Evolutionary conservation across 2,329 filamentous ascomycete genomes (phyloP).

Genomic region (Clonostachys chloroleuca): DNA sequence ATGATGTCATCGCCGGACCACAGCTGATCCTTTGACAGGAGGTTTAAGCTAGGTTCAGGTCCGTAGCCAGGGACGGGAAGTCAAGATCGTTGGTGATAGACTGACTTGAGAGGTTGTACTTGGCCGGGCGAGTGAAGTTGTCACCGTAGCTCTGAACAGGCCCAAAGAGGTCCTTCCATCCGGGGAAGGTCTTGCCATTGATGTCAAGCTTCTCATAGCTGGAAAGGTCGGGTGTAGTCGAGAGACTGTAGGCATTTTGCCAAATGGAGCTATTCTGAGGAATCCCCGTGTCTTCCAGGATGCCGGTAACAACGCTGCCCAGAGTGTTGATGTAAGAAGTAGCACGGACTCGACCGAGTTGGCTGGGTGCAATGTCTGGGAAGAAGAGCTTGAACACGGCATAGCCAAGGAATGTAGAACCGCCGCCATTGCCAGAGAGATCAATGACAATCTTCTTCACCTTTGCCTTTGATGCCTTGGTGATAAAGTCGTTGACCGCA

Average conservation of each 20-base stretch:
- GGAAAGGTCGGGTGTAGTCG: too few relatives aligned
- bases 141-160: too few relatives aligned
- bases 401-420: slow-evolving; percentile 38
- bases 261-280: too few relatives aligned
- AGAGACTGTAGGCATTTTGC: too few relatives aligned
- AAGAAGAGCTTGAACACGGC: slow-evolving; percentile 40
- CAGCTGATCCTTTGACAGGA: slow-evolving; percentile 4
- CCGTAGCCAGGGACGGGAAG: slow-evolving; percentile 43
- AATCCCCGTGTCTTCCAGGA: too few relatives aligned
- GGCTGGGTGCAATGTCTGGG: slow-evolving; percentile 11
- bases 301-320: neutral
- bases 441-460: slow-evolving; percentile 62
- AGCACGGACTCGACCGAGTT: slow-evolving; percentile 3
- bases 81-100: slow-evolving; percentile 17
- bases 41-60: neutral
- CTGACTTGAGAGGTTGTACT: too few relatives aligned
- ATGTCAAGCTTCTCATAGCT: too few relatives aligned
- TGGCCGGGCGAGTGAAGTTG: too few relatives aligned
- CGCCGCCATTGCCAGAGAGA: slow-evolving; percentile 56
- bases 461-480: slow-evolving; percentile 22
- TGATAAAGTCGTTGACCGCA: too few relatives aligned
- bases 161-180: too few relatives aligned
- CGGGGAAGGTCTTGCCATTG: too few relatives aligned
- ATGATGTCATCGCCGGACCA: slow-evolving; percentile 33
- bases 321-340: too few relatives aligned